Evolutionary conservation across 371 early-diverging fungal genomes (phyloP).

Genomic region (Rhizomucor pusillus): DNA sequence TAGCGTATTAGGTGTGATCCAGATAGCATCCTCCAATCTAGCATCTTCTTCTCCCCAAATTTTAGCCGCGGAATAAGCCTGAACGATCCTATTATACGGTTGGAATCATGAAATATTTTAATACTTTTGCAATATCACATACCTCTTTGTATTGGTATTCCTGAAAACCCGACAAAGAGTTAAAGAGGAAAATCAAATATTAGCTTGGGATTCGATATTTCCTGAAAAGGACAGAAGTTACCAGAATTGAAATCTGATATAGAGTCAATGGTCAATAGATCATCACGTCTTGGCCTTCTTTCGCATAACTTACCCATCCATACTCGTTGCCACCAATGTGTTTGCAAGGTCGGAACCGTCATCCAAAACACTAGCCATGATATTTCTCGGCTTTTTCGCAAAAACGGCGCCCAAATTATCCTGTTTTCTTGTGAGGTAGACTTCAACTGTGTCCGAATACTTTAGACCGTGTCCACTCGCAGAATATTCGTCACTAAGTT

Average conservation of each 20-base stretch:
- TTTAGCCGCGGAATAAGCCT: too few species aligned
- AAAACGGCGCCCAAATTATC: conserved; percentile 7
- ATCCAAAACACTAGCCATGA: conserved; percentile 27
- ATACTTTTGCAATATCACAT: background rate
- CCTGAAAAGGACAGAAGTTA: conserved; percentile 5
- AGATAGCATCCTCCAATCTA: conserved; percentile 38
- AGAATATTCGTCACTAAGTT: background rate
- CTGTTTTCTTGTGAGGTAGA: conserved; percentile 11
- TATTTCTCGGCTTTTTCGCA: conserved; percentile 28
- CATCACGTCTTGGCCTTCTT: background rate
- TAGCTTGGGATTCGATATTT: background rate
- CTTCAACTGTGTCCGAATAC: conserved; percentile 13
- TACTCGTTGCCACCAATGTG: conserved; percentile 26
- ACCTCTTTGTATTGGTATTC: conserved; percentile 18
- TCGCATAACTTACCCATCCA: conserved; percentile 22
- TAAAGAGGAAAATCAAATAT: background rate
- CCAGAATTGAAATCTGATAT: conserved; percentile 27
- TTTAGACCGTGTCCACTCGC: background rate
- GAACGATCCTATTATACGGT: too few species aligned
- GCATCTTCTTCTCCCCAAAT: conserved; percentile 3
- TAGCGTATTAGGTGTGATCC: conserved; percentile 28
- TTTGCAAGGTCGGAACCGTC: conserved; percentile 13
- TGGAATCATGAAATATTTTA: background rate
- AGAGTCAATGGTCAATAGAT: background rate
- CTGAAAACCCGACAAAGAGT: conserved; percentile 3